Conservation (phyloP, 1,284 basidiomycete species). For the Coniferiporia weirii region DNA sequence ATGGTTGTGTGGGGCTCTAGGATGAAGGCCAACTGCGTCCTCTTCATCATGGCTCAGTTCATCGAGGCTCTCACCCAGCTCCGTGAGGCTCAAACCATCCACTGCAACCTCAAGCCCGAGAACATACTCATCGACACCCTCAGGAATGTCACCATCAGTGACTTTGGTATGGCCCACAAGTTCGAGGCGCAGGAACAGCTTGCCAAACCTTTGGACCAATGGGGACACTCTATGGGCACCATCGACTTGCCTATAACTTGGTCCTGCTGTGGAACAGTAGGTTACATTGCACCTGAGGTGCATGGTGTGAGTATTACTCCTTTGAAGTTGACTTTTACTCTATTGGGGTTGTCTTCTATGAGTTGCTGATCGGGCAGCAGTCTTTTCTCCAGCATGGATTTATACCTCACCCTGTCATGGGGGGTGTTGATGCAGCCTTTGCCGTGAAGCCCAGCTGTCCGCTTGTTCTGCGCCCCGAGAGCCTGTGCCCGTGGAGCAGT, state of each 20-base stretch:
- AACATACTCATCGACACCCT: slow-evolving; percentile 51
- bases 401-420: too few species aligned
- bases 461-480: too few species aligned
- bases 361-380: slow-evolving; percentile 45
- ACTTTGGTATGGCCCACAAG: slow-evolving; percentile 51
- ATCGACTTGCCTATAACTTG: slow-evolving; percentile 25
- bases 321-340: slow-evolving; percentile 55
- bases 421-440: too few species aligned
- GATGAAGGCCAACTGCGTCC: slow-evolving; percentile 1
- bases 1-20: background rate
- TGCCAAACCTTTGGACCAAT: background rate
- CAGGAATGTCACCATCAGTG: slow-evolving; percentile 52
- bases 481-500: too few species aligned
- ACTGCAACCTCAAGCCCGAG: slow-evolving; percentile 63
- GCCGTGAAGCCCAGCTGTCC: too few species aligned
- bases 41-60: slow-evolving; percentile 11
- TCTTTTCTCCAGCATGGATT: slow-evolving; percentile 1
- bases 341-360: slow-evolving; percentile 58
- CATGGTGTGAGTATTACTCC: slow-evolving; percentile 39
- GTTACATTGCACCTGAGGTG: slow-evolving; percentile 63
- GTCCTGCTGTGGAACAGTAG: slow-evolving; percentile 28
- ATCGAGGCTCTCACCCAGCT: slow-evolving; percentile 8
- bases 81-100: slow-evolving; percentile 44
- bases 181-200: background rate
- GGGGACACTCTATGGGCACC: background rate